These are phyloP conservation scores for Calocybe indica DNA, from an alignment of 768 basidiomycete species.

Conservation along the genomic window DNA sequence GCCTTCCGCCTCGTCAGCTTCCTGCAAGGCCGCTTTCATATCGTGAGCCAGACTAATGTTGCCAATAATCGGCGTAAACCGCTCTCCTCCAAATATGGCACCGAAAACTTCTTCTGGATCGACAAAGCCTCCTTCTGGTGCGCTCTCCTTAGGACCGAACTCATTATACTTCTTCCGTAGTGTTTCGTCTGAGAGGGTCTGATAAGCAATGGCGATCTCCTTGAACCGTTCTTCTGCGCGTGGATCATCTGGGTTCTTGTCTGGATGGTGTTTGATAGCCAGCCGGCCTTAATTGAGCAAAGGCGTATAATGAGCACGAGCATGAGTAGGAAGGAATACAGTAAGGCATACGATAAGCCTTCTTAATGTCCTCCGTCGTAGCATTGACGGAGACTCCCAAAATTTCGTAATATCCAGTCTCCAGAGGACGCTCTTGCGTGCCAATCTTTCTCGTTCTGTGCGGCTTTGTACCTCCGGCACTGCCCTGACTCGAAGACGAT, in stretches of 20 bases:
- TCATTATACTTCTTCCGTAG: conserved; percentile 87
- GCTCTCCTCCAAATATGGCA: conserved; percentile 85
- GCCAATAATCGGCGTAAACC: conserved; percentile 84
- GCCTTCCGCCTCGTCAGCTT: conserved; percentile 67
- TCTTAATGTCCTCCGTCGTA: conserved; percentile 82
- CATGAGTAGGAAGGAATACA: background rate
- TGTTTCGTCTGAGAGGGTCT: conserved; percentile 72
- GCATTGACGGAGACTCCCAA: conserved; percentile 73
- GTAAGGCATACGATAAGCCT: conserved; percentile 67
- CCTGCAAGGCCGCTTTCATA: conserved; percentile 90
- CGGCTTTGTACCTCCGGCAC: conserved; percentile 11
- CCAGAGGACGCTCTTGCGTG: conserved; percentile 81
- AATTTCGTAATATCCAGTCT: conserved; percentile 88
- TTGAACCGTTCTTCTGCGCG: conserved; percentile 86
- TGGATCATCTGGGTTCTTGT: conserved; percentile 89
- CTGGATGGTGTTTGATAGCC: conserved; percentile 88
- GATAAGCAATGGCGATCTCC: conserved; percentile 84
- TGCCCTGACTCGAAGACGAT: conserved; percentile 14
- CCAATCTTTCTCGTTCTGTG: conserved; percentile 75
- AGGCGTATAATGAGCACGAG: conserved; percentile 1
- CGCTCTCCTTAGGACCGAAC: conserved; percentile 81
- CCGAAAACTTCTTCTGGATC: conserved; percentile 82
- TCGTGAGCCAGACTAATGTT: conserved; percentile 83
- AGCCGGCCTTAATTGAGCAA: conserved; percentile 47
- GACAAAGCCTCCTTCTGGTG: conserved; percentile 79